Percentiles rank a stretch among this genome's conserved stretches.
Conservation (phyloP, 345 rosid genomes). For the Turnera subulata region DNA sequence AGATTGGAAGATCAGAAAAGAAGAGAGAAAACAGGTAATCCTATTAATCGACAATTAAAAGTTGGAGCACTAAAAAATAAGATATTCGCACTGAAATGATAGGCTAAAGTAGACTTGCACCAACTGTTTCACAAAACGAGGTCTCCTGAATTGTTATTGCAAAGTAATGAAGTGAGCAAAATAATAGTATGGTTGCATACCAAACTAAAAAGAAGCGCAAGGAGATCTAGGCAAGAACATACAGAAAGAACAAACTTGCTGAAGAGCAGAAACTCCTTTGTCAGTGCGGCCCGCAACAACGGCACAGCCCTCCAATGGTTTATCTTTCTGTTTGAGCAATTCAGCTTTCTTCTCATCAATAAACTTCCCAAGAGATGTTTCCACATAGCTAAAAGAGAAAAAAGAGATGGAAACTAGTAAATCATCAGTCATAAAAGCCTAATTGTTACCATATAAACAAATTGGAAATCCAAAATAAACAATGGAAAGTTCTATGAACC, state of each 20-base stretch:
- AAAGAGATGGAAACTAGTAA: background rate
- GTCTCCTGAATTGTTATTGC: background rate
- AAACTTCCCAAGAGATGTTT: conserved; percentile 75
- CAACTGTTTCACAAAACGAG: too few relatives aligned
- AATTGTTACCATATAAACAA: background rate
- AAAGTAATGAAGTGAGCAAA: background rate
- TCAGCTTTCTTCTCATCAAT: conserved; percentile 87
- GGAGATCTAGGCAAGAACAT: conserved; percentile 29
- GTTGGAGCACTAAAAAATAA: background rate
- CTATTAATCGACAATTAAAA: too few relatives aligned
- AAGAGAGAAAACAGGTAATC: too few relatives aligned
- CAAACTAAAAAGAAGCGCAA: background rate
- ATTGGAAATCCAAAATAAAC: background rate
- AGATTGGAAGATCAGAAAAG: too few relatives aligned
- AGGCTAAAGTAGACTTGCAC: too few relatives aligned
- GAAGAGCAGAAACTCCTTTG: conserved; percentile 92
- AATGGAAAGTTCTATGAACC: background rate
- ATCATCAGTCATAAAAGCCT: too few relatives aligned
- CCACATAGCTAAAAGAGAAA: conserved; percentile 51
- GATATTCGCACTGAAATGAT: background rate
- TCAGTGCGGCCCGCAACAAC: conserved; percentile 95
- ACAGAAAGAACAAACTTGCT: conserved; percentile 98
- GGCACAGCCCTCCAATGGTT: conserved; percentile 82
- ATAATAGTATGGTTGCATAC: background rate
- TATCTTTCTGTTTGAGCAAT: conserved; percentile 56